Evolutionary conservation across 768 basidiomycete genomes (phyloP).

Genomic region (Lactarius hengduanensis): DNA sequence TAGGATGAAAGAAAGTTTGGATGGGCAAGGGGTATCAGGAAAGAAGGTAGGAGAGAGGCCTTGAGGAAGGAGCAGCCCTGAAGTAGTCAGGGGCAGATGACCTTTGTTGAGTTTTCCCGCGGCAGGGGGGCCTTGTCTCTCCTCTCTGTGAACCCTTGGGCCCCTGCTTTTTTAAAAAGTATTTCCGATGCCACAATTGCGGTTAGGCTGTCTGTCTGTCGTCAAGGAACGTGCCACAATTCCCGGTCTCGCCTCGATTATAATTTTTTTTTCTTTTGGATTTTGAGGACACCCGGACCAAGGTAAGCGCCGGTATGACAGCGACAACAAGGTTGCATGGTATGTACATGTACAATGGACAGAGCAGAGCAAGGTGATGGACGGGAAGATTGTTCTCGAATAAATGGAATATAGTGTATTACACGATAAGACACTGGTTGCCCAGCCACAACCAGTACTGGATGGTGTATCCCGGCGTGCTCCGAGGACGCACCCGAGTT

Average conservation of each 20-base stretch:
- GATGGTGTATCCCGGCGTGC: neutral
- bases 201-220: neutral
- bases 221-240: neutral
- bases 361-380: conserved; percentile 10
- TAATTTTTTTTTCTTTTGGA: neutral
- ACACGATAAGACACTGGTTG: conserved; percentile 4
- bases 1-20: conserved; percentile 15
- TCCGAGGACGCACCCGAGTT: neutral
- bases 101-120: conserved; percentile 21
- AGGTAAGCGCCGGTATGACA: conserved; percentile 13
- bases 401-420: conserved; percentile 26
- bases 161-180: neutral
- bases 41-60: conserved; percentile 7
- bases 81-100: conserved; percentile 19
- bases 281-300: neutral
- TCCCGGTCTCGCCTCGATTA: neutral
- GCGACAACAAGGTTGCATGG: neutral
- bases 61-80: conserved; percentile 7
- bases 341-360: conserved; percentile 7
- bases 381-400: neutral
- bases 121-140: neutral
- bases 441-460: neutral
- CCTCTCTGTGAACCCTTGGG: no score
- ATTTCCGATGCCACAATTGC: neutral
- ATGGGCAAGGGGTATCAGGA: conserved; percentile 12